phyloP scores from a whole-genome alignment of 1,284 basidiomycete species.

The Malassezia caprae region DNA sequence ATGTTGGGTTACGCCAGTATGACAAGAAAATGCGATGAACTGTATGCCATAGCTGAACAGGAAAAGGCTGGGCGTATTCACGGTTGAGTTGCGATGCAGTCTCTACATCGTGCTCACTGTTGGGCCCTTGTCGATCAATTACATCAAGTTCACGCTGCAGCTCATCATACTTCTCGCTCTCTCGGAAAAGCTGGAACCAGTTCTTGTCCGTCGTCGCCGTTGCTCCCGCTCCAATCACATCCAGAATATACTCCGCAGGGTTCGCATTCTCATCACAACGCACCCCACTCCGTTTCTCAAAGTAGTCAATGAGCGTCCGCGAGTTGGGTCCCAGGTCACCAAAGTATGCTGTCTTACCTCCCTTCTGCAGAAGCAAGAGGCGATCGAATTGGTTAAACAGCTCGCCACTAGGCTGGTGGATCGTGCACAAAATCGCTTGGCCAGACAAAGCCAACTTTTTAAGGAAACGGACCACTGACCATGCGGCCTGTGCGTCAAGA shows the following conservation, averaged over 20 bases:
- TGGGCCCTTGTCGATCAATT: too few relatives aligned
- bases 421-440: constrained; percentile 47
- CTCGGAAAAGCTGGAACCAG: constrained; percentile 35
- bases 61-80: constrained; percentile 35
- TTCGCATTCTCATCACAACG: constrained; percentile 27
- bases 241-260: constrained; percentile 41
- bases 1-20: constrained; percentile 45
- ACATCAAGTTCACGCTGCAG: constrained; percentile 19
- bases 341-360: constrained; percentile 51
- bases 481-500: constrained; percentile 25
- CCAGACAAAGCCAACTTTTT: constrained; percentile 43
- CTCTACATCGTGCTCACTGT: not conserved
- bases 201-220: constrained; percentile 34
- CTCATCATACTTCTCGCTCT: constrained; percentile 21
- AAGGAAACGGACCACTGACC: constrained; percentile 44
- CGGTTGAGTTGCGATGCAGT: constrained; percentile 21
- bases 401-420: constrained; percentile 48
- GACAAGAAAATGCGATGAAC: constrained; percentile 28
- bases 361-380: constrained; percentile 32
- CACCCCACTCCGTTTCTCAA: constrained; percentile 59
- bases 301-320: constrained; percentile 59
- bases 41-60: constrained; percentile 34
- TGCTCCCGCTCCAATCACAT: constrained; percentile 39
- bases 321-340: constrained; percentile 61
- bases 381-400: constrained; percentile 36